phyloP scores from a whole-genome alignment of 768 basidiomycete species.

The Ramaria sp. region DNA sequence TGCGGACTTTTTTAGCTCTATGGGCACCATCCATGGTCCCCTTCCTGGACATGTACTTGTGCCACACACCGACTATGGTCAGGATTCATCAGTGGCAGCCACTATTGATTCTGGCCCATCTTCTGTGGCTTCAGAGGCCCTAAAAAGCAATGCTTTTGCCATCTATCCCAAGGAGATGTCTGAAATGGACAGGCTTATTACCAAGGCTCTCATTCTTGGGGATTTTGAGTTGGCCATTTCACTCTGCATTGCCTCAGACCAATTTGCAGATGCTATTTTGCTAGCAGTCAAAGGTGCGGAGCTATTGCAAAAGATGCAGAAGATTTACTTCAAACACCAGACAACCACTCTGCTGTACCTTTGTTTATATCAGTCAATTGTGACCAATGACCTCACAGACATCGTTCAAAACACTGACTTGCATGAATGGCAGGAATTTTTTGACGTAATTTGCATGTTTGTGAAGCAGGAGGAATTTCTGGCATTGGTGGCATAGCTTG shows the following conservation, averaged over 20 bases:
- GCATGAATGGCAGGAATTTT: conserved; percentile 92
- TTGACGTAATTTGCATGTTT: conserved; percentile 94
- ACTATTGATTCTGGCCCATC: conserved; percentile 89
- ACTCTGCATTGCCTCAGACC: conserved; percentile 77
- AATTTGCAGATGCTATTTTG: conserved; percentile 91
- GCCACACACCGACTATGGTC: conserved; percentile 68
- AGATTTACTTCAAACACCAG: conserved; percentile 82
- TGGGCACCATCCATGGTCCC: conserved; percentile 35
- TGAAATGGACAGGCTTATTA: conserved; percentile 79
- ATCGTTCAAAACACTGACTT: conserved; percentile 95
- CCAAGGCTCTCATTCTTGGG: conserved; percentile 90
- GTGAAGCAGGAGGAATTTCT: conserved; percentile 77
- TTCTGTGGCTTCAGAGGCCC: conserved; percentile 54
- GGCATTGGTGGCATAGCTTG: conserved; percentile 84
- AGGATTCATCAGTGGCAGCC: conserved; percentile 89
- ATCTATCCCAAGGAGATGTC: conserved; percentile 85
- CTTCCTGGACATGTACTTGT: conserved; percentile 40
- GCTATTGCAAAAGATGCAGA: conserved; percentile 78
- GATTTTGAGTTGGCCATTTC: conserved; percentile 90
- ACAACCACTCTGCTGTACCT: conserved; percentile 75
- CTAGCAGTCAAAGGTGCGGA: conserved; percentile 85
- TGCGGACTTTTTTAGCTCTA: conserved; percentile 84
- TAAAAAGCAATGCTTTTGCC: conserved; percentile 77
- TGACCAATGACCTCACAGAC: conserved; percentile 84
- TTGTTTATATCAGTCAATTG: conserved; percentile 89